Evolutionary conservation across 2,329 filamentous ascomycete species (phyloP).

Genomic region (Epichloe amarillans): DNA sequence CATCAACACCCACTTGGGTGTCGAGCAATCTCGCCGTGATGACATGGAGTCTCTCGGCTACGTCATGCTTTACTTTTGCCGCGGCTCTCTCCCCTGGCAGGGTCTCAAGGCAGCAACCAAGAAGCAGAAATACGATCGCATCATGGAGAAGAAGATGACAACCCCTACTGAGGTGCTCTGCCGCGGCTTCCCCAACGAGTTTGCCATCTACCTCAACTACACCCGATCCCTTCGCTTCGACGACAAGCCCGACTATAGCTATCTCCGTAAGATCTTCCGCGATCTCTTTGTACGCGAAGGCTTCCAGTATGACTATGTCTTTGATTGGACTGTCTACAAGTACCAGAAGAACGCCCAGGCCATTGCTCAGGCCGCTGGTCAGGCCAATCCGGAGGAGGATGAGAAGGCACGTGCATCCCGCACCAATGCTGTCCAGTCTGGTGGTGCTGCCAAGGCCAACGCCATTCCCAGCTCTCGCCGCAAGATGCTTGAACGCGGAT

Average conservation of each 20-base stretch:
- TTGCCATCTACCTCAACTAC: conserved; percentile 99
- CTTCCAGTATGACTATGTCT: conserved; percentile 99
- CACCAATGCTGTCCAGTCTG: conserved; percentile 49
- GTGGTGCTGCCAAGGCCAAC: conserved; percentile 54
- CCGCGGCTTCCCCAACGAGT: conserved; percentile 98
- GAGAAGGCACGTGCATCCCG: conserved; percentile 62
- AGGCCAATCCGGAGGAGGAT: conserved; percentile 55
- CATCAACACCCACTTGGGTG: conserved; percentile 97
- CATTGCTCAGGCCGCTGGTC: conserved; percentile 68
- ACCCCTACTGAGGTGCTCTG: conserved; percentile 96
- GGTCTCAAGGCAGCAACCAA: conserved; percentile 96
- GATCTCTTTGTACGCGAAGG: conserved; percentile 97
- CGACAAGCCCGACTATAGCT: conserved; percentile 99
- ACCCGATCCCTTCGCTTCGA: conserved; percentile 96
- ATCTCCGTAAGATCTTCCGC: conserved; percentile 99
- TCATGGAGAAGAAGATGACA: conserved; percentile 99
- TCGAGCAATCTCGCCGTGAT: conserved; percentile 97
- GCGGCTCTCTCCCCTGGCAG: conserved; percentile 96
- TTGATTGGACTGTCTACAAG: conserved; percentile 99
- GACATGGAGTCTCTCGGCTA: conserved; percentile 99
- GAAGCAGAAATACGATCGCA: conserved; percentile 99
- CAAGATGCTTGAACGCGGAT: conserved; percentile 65
- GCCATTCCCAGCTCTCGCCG: conserved; percentile 66
- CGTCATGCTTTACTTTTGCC: conserved; percentile 99
- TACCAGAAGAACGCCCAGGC: conserved; percentile 97